Conservation (phyloP, 768 basidiomycete genomes). For the Phylloporus sp. region DNA sequence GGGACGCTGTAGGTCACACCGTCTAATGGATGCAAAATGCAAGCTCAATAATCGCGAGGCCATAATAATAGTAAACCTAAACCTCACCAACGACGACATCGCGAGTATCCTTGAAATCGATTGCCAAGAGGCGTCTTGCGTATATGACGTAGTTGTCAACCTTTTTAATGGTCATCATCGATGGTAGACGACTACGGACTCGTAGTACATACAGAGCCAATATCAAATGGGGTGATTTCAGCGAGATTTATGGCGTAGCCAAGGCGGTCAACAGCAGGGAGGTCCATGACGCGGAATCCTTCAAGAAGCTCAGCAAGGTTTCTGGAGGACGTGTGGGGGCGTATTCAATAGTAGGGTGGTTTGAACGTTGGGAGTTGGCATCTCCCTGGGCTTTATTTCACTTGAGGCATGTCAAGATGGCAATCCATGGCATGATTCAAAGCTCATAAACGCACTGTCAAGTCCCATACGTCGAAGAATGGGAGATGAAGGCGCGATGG, state of each 20-base stretch:
- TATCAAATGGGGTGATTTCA: slow-evolving; percentile 5
- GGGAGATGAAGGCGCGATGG: too few relatives aligned
- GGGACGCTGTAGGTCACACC: not conserved
- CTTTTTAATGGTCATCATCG: not conserved
- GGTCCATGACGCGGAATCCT: too few relatives aligned
- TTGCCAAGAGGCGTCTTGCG: not conserved
- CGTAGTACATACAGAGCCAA: slow-evolving; percentile 1
- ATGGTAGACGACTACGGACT: not conserved
- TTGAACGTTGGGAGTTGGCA: too few relatives aligned
- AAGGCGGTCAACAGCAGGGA: not conserved
- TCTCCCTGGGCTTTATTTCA: too few relatives aligned
- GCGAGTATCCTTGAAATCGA: not conserved
- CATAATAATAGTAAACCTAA: not conserved
- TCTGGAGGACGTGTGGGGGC: too few relatives aligned
- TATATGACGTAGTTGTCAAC: not conserved
- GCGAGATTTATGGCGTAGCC: slow-evolving; percentile 4
- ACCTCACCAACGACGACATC: not conserved
- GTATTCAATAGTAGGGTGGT: too few relatives aligned
- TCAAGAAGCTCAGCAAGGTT: too few relatives aligned
- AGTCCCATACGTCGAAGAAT: too few relatives aligned
- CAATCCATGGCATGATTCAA: too few relatives aligned
- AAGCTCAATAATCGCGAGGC: not conserved
- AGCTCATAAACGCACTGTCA: too few relatives aligned
- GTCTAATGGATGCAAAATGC: not conserved
- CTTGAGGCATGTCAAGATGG: too few relatives aligned